phyloP scores from a whole-genome alignment of 2,329 filamentous ascomycete species.

The Pseudomassariella vexata region DNA sequence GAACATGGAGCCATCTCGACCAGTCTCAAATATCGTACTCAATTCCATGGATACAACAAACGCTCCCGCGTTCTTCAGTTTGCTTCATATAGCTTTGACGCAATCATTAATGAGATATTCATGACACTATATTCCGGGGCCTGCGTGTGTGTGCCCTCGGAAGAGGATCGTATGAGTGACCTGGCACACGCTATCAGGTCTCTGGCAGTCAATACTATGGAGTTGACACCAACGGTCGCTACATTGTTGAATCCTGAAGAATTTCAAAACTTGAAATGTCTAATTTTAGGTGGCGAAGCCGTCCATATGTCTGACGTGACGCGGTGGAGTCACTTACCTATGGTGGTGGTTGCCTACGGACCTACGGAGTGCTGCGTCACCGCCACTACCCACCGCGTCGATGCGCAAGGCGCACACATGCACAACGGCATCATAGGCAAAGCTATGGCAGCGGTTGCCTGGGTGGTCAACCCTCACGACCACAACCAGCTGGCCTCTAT shows the following conservation, averaged over 20 bases:
- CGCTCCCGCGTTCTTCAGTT: constrained; percentile 6
- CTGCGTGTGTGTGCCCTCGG: constrained; percentile 5
- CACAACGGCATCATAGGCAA: no score
- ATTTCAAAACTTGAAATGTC: no score
- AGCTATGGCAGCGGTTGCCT: no score
- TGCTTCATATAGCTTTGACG: constrained; percentile 6
- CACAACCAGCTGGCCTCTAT: constrained; percentile 9
- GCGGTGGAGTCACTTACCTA: no score
- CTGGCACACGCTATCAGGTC: constrained; percentile 2
- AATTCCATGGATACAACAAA: no score
- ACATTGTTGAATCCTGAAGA: constrained; percentile 15
- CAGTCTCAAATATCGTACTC: no score
- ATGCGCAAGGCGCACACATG: not conserved
- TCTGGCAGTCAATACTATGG: constrained; percentile 18
- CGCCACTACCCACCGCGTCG: not conserved
- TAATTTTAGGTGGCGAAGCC: not conserved
- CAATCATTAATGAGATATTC: constrained; percentile 3
- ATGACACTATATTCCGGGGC: constrained; percentile 1
- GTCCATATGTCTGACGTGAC: not conserved
- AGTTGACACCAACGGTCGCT: constrained; percentile 23
- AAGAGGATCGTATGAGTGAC: constrained; percentile 3
- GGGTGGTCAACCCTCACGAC: constrained; percentile 10
- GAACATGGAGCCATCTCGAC: no score
- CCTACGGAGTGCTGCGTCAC: constrained; percentile 5
- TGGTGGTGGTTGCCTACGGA: no score